A percentile compares a stretch with the other conserved stretches of the same genome.
Evolutionary conservation across 2,329 filamentous ascomycete species (phyloP).

Genomic region (Clarireedia hainanense): DNA sequence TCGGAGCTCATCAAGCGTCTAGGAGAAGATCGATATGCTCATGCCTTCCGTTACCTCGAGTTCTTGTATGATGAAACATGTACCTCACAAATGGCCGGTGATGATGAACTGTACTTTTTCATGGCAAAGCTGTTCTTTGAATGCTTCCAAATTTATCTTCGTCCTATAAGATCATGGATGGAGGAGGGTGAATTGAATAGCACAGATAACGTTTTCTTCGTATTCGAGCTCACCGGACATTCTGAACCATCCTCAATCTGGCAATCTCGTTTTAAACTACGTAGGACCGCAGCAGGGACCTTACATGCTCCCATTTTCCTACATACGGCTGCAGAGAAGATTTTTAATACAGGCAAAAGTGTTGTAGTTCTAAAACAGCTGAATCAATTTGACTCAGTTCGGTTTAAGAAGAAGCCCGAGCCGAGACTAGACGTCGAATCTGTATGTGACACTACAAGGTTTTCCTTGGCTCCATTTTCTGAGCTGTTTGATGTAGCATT

Average conservation of each 20-base stretch:
- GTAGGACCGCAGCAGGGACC: conserved; percentile 48
- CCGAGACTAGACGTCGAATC: conserved; percentile 47
- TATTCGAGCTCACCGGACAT: conserved; percentile 49
- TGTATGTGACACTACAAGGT: conserved; percentile 41
- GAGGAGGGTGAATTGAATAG: conserved; percentile 62
- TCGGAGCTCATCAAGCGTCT: conserved; percentile 54
- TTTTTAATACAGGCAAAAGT: conserved; percentile 85
- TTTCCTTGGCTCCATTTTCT: conserved; percentile 57
- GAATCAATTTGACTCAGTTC: conserved; percentile 40
- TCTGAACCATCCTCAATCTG: conserved; percentile 61
- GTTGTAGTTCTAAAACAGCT: conserved; percentile 75
- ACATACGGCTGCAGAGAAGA: conserved; percentile 57
- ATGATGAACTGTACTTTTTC: conserved; percentile 51
- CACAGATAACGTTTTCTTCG: conserved; percentile 67
- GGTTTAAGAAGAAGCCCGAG: conserved; percentile 31
- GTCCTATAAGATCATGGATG: conserved; percentile 79
- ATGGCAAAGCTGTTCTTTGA: conserved; percentile 67
- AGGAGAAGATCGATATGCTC: conserved; percentile 32
- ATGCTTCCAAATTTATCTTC: conserved; percentile 75
- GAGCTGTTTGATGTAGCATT: conserved; percentile 68
- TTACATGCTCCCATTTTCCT: conserved; percentile 70
- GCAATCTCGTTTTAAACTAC: conserved; percentile 65
- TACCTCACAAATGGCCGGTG: conserved; percentile 61
- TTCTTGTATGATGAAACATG: conserved; percentile 65
- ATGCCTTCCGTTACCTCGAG: conserved; percentile 68